A percentile compares a stretch with the other conserved stretches of the same genome.
Evolutionary conservation across 805 yeast species (phyloP).

Genomic region (Schwanniomyces yamadae): DNA sequence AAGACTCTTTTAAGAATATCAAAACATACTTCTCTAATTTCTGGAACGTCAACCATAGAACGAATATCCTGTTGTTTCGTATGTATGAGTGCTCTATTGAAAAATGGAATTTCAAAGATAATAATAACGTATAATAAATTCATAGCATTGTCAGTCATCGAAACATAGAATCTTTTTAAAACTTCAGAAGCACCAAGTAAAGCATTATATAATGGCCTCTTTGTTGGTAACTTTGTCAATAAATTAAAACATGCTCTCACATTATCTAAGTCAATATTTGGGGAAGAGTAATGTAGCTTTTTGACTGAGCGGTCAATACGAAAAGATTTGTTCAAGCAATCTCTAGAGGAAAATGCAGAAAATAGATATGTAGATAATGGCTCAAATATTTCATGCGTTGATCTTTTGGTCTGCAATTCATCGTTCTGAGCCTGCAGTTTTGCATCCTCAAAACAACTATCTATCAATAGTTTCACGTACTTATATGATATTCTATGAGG

Average conservation of each 20-base stretch:
- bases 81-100: slow-evolving; percentile 47
- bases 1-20: slow-evolving; percentile 67
- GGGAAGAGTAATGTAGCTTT: slow-evolving; percentile 40
- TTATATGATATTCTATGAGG: slow-evolving; percentile 28
- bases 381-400: slow-evolving; percentile 38
- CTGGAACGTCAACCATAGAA: slow-evolving; percentile 44
- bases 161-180: slow-evolving; percentile 45
- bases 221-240: slow-evolving; percentile 54
- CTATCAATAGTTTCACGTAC: slow-evolving; percentile 31
- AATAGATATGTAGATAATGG: slow-evolving; percentile 52
- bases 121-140: slow-evolving; percentile 61
- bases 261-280: slow-evolving; percentile 51
- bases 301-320: slow-evolving; percentile 22
- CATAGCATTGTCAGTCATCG: slow-evolving; percentile 40
- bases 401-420: slow-evolving; percentile 18
- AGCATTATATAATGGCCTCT: slow-evolving; percentile 57
- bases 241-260: slow-evolving; percentile 46
- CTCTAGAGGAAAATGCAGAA: slow-evolving; percentile 46
- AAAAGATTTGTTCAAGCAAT: slow-evolving; percentile 57
- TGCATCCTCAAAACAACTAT: slow-evolving; percentile 14
- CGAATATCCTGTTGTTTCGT: slow-evolving; percentile 15
- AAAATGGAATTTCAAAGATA: slow-evolving; percentile 65
- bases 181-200: slow-evolving; percentile 51
- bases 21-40: slow-evolving; percentile 56
- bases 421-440: slow-evolving; percentile 13